phyloP scores from a whole-genome alignment of 192 early-diverging fungal genomes.

The Haplosporangium gracile region DNA sequence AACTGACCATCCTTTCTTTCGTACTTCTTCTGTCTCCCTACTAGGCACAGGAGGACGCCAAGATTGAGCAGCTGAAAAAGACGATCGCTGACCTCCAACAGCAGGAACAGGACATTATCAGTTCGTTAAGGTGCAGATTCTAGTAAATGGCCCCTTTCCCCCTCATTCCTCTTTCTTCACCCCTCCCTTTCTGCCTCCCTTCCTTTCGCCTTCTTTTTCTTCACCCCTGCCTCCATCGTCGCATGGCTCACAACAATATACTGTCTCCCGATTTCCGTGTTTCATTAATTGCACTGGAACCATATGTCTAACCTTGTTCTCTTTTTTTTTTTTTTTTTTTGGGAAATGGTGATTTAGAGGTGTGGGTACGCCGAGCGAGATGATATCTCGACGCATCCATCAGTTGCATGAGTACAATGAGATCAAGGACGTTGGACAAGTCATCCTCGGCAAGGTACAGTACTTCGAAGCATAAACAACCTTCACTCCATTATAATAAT shows the following conservation, averaged over 20 bases:
- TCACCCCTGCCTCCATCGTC: not conserved
- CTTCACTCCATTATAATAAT: not conserved
- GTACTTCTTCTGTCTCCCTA: not conserved
- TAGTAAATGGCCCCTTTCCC: not conserved
- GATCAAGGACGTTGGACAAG: constrained; percentile 73
- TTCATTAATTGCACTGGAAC: not conserved
- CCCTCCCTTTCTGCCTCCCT: not conserved
- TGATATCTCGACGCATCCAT: constrained; percentile 61
- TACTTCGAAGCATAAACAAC: too few relatives aligned
- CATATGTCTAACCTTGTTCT: not conserved
- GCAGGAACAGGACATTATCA: constrained; percentile 46
- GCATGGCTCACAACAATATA: too few relatives aligned
- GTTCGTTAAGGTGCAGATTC: constrained; percentile 24
- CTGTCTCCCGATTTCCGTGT: not conserved
- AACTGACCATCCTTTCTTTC: not conserved
- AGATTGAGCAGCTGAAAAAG: constrained; percentile 39
- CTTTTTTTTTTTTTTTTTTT: not conserved
- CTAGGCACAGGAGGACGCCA: constrained; percentile 36
- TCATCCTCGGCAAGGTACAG: constrained; percentile 57
- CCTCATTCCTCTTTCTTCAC: not conserved
- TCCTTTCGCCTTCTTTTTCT: not conserved
- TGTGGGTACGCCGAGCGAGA: constrained; percentile 51
- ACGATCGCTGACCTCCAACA: constrained; percentile 27
- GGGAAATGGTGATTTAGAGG: constrained; percentile 8
- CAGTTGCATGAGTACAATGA: constrained; percentile 73